phyloP scores from a whole-genome alignment of 2,329 filamentous ascomycete genomes.

The Metarhizium humberi region DNA sequence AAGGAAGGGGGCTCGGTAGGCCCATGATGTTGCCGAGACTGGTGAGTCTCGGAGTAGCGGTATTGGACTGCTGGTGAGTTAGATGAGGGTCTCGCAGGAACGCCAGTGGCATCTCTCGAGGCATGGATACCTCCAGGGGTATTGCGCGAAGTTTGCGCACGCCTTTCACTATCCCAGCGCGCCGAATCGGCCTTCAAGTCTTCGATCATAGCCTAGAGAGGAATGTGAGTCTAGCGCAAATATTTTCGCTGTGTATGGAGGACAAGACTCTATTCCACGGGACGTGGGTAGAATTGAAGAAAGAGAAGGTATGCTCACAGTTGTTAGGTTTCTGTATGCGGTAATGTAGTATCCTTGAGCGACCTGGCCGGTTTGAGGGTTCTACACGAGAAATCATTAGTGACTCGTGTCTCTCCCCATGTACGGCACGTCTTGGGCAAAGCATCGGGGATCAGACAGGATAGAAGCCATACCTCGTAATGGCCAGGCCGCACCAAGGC shows the following conservation, averaged over 20 bases:
- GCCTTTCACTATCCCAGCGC: conserved; percentile 52
- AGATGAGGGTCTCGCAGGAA: conserved; percentile 42
- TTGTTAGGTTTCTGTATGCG: conserved; percentile 69
- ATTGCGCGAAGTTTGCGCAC: conserved; percentile 44
- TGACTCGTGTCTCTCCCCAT: background rate
- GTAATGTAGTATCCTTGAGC: conserved; percentile 69
- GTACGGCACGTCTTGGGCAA: background rate
- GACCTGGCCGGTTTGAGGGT: conserved; percentile 46
- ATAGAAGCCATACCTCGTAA: conserved; percentile 49
- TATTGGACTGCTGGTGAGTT: conserved; percentile 51
- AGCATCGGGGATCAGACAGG: background rate
- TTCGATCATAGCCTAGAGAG: conserved; percentile 49
- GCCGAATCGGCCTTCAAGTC: conserved; percentile 53
- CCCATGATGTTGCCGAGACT: conserved; percentile 38
- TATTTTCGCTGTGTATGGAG: background rate
- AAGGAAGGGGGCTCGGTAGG: conserved; percentile 31
- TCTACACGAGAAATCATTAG: conserved; percentile 23
- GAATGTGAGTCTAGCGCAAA: background rate
- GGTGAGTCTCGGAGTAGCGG: conserved; percentile 43
- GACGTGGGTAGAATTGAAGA: background rate
- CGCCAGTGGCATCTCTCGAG: conserved; percentile 39
- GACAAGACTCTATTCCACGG: background rate
- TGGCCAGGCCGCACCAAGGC: conserved; percentile 67
- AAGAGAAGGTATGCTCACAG: conserved; percentile 42
- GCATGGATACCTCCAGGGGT: conserved; percentile 48